Percentiles rank a stretch among this genome's conserved stretches.
These are phyloP conservation scores for Colletotrichum sidae DNA, from an alignment of 2,329 filamentous ascomycete genomes.

Conservation along the genomic window DNA sequence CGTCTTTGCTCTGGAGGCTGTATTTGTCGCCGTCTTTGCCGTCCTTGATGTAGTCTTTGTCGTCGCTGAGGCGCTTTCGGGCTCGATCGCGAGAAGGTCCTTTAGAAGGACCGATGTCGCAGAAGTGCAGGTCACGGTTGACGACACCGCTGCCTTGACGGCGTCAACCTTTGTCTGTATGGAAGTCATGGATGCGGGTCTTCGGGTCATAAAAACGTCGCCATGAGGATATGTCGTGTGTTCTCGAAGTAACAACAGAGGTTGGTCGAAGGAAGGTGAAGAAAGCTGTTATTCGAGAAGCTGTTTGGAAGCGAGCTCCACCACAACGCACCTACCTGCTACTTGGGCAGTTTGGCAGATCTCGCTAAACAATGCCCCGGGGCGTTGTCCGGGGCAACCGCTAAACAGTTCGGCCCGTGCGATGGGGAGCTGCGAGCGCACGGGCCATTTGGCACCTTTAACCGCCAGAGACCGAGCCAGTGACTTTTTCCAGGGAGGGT, in stretches of 20 bases:
- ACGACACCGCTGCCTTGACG: conserved; percentile 66
- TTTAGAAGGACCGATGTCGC: conserved; percentile 60
- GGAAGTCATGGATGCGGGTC: conserved; percentile 53
- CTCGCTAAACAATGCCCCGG: conserved; percentile 37
- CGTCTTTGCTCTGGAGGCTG: conserved; percentile 42
- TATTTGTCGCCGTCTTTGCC: conserved; percentile 41
- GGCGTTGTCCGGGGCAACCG: conserved; percentile 34
- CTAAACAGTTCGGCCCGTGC: conserved; percentile 22
- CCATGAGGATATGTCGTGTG: conserved; percentile 38
- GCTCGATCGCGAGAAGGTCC: conserved; percentile 55
- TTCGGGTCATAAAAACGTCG: conserved; percentile 47
- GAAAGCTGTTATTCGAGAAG: conserved; percentile 32
- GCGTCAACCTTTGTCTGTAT: conserved; percentile 58
- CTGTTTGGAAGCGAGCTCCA: conserved; percentile 30
- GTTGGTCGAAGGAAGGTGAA: background rate
- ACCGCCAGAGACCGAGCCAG: background rate
- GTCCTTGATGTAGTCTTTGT: conserved; percentile 40
- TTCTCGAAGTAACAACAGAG: conserved; percentile 2
- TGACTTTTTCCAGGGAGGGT: conserved; percentile 10
- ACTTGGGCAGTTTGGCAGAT: conserved; percentile 34
- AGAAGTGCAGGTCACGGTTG: conserved; percentile 64
- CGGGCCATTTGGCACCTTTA: conserved; percentile 13
- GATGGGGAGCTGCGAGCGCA: conserved; percentile 11
- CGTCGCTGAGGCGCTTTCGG: conserved; percentile 34
- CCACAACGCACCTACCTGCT: conserved; percentile 21